Evolutionary conservation across 306 rosid genomes (phyloP).

Genomic region (Dryas octopetala): DNA sequence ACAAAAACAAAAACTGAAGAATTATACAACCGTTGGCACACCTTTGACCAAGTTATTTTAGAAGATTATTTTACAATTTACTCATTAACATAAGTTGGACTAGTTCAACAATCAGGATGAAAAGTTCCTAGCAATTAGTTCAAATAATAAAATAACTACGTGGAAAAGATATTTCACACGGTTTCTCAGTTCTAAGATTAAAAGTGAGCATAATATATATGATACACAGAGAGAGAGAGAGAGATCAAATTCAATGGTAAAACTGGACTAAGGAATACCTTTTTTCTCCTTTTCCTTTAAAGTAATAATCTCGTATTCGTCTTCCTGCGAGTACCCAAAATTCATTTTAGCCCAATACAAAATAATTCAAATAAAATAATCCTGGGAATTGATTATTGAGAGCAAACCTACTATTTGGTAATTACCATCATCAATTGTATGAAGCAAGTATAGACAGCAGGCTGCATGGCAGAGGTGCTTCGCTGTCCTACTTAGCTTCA

Average conservation of each 20-base stretch:
- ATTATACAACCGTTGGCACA: not conserved
- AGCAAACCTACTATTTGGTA: too few relatives aligned
- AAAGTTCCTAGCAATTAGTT: not conserved
- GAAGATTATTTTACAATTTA: not conserved
- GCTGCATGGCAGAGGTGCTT: too few relatives aligned
- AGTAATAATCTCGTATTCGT: constrained; percentile 39
- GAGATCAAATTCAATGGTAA: too few relatives aligned
- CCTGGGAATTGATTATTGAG: too few relatives aligned
- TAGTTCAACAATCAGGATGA: not conserved
- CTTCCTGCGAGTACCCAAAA: constrained; percentile 54
- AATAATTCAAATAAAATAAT: too few relatives aligned
- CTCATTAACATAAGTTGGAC: not conserved
- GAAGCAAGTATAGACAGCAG: too few relatives aligned
- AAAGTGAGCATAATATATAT: not conserved
- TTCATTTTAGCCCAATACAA: constrained; percentile 11
- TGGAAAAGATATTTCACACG: not conserved
- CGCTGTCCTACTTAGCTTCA: too few relatives aligned
- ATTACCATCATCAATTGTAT: too few relatives aligned
- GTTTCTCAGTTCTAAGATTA: not conserved
- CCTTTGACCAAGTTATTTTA: not conserved
- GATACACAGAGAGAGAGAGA: too few relatives aligned
- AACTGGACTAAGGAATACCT: constrained; percentile 41
- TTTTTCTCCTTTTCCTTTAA: constrained; percentile 46
- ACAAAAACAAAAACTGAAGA: not conserved
- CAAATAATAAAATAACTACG: not conserved